phyloP scores from a whole-genome alignment of 768 basidiomycete species.

The Mrakia frigida region DNA sequence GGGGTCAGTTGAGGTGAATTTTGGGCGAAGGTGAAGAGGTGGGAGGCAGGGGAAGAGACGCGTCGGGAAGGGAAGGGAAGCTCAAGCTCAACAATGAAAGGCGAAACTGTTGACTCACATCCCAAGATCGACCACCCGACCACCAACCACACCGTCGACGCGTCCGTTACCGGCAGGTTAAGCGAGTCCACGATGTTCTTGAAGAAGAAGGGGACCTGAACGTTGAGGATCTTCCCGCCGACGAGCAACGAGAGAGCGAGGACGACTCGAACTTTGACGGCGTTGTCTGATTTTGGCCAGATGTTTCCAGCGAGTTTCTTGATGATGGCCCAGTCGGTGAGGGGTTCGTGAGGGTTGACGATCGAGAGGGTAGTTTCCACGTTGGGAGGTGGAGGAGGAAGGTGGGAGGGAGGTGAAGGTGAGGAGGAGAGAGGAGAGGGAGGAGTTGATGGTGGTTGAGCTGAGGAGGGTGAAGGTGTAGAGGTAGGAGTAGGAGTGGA shows the following conservation, averaged over 20 bases:
- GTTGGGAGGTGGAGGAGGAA: not conserved
- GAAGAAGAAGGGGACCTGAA: constrained; percentile 97
- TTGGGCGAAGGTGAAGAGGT: not conserved
- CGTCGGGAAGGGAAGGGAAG: not conserved
- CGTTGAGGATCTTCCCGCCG: constrained; percentile 85
- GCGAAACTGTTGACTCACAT: constrained; percentile 57
- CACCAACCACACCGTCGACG: constrained; percentile 80
- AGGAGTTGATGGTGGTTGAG: not conserved
- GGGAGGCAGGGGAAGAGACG: not conserved
- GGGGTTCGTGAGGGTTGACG: not conserved
- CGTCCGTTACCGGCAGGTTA: constrained; percentile 69
- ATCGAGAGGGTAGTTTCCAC: not conserved
- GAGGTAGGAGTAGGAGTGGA: not conserved
- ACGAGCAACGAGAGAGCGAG: constrained; percentile 75
- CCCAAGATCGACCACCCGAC: constrained; percentile 85
- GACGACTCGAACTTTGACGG: constrained; percentile 72
- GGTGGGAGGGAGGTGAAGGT: not conserved
- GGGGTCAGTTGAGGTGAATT: not conserved
- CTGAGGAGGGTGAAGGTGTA: not conserved
- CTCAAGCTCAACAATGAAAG: too few relatives aligned
- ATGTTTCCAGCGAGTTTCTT: constrained; percentile 77
- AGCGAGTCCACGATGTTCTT: constrained; percentile 83
- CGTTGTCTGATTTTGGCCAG: constrained; percentile 75
- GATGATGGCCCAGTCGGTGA: constrained; percentile 74
- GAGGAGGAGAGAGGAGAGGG: not conserved